Evolutionary conservation across 495 filamentous ascomycete genomes (phyloP), one percentile per base, ranked within the genome.

Genomic region (Rhypophila decipiens): DNA sequence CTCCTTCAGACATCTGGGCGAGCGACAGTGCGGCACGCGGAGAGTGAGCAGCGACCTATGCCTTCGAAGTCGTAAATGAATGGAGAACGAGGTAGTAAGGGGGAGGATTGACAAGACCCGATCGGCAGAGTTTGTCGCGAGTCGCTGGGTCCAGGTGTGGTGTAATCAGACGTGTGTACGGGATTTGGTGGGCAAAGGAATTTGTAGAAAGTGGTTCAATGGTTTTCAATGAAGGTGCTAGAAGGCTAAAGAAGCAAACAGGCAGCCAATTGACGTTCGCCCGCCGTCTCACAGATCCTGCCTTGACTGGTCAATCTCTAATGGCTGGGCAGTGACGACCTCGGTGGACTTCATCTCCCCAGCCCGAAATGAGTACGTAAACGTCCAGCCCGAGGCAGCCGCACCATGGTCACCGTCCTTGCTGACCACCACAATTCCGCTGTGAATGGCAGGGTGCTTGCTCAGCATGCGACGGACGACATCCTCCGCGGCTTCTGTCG

Each of bases 301-400:
- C 13, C 7, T 31, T 31, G 27, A 7, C 27, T 31, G 7, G 7
- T 7, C 27, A 7, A 31, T 13, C 27, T 7, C 52, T 4, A 67
- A 27, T 0, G 69, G 67, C 27, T 56, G 56, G 17, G 73, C 60
- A 5, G 51, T 66, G 15, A 74, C 59, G 1, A 73, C 70, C 20
- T 52, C 55, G 9, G 71, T 67, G 37, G 57, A 58, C 12, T 51
- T 55, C 71, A 74, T 74, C 10, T 37, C 38, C 3, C 63, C 70
- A n/a, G 69, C 67, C 3, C 71, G 57, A 29, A 64, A 68, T 12
- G 71, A 56, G 46, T 74, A 74, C 19, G 68, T 70, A 34, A 73
- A 73, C 1, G 61, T 67, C 71, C 71, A 74, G 1, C 70, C 70
- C 0, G 69, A 72, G 24, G 51, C 71, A 11, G 72, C 72, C n/a